A percentile compares a stretch with the other conserved stretches of the same genome.
Evolutionary conservation across 208 protist species (phyloP).

Genomic region (Crithidia mellificae): DNA sequence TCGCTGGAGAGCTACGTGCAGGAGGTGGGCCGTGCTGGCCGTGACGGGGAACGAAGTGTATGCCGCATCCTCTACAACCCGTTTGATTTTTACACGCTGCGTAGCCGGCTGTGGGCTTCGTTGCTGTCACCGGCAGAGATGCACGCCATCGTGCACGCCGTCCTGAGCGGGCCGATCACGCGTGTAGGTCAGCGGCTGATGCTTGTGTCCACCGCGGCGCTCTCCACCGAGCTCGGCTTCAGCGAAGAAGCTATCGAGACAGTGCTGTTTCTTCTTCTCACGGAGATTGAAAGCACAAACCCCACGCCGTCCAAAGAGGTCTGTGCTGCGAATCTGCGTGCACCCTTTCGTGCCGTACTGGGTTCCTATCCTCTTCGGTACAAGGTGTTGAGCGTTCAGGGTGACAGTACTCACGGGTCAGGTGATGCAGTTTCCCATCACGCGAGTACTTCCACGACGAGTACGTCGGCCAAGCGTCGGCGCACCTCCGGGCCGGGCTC

Average conservation of each 20-base stretch:
- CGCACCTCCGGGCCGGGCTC: not conserved
- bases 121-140: constrained; percentile 67
- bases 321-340: not conserved
- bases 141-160: constrained; percentile 42
- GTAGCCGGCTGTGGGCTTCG: constrained; percentile 69
- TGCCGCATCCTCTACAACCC: constrained; percentile 90
- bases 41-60: constrained; percentile 87
- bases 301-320: no score
- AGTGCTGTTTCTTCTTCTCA: constrained; percentile 74
- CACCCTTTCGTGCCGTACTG: constrained; percentile 42
- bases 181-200: constrained; percentile 48
- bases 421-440: no score
- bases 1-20: constrained; percentile 98
- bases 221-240: constrained; percentile 64
- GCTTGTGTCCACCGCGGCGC: constrained; percentile 54
- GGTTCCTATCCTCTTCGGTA: constrained; percentile 56
- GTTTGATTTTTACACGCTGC: constrained; percentile 94
- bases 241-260: constrained; percentile 80
- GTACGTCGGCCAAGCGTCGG: no score
- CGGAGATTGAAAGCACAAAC: not conserved
- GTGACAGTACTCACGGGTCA: not conserved
- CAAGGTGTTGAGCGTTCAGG: constrained; percentile 33
- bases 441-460: no score
- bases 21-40: constrained; percentile 95
- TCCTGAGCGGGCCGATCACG: constrained; percentile 55